Evolutionary conservation across 257 asterid genomes (phyloP).

Genomic region (Solanum verrucosum): DNA sequence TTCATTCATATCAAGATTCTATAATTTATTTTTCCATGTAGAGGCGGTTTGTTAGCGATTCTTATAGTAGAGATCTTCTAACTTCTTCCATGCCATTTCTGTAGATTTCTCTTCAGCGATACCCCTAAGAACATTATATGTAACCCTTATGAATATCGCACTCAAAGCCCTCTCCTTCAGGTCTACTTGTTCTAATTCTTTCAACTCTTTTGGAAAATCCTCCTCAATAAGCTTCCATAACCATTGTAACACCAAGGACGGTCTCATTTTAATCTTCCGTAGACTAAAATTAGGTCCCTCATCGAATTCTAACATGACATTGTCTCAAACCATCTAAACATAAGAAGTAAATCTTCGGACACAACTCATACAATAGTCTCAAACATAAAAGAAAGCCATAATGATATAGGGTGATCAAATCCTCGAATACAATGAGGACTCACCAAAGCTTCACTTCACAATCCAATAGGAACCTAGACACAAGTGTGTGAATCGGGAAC

Average conservation of each 20-base stretch:
- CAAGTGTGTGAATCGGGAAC: no score
- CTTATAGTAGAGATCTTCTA: not conserved
- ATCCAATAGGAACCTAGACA: no score
- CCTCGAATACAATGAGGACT: no score
- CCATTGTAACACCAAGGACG: not conserved
- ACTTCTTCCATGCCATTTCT: not conserved
- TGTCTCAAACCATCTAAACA: no score
- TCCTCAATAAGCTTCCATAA: not conserved
- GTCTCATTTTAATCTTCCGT: not conserved
- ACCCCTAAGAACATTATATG: not conserved
- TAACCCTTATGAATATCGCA: not conserved
- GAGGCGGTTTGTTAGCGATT: not conserved
- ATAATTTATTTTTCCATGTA: not conserved
- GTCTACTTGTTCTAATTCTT: not conserved
- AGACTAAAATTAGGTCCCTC: not conserved
- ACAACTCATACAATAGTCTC: no score
- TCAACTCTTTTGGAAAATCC: no score
- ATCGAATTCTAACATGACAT: not conserved
- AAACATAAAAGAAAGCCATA: no score
- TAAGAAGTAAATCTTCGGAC: no score
- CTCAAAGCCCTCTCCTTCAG: not conserved
- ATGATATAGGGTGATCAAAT: no score
- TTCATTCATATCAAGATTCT: not conserved
- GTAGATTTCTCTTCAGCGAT: no score
- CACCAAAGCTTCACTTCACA: no score